Evolutionary conservation across 1,139 yeast genomes (phyloP), one percentile per base, ranked within the genome.

Genomic region (Taphrina wiesneri): DNA sequence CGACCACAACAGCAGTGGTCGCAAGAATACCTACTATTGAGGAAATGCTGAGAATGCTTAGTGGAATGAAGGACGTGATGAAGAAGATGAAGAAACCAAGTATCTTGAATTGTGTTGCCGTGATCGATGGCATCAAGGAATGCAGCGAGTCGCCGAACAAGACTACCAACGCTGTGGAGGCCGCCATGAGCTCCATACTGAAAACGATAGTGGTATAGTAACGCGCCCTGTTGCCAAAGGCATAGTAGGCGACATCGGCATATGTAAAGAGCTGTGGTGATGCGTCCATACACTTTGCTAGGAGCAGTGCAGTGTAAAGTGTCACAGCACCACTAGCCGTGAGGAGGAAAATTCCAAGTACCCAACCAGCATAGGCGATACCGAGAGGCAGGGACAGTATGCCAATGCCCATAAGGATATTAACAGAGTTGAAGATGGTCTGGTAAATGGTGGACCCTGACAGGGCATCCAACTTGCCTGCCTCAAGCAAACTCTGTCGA

Each of bases 341-440:
- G 7, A 63, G 56, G n/a, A 63, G 39, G n/a, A 56, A 43, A 6
- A 83, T 69, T 0, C 97, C 97, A 23, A 84, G 68, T 2, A 87
- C 74, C 91, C 96, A 87, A 0, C 98, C 98, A 0, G 96, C 82
- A 65, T 88, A 81, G 69, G 81, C 83, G 70, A 92, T 78, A 0
- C 93, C 98, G 71, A 87, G 81, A 0, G 97, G 96, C 59, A 92
- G 79, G 0, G 97, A 87, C 43, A 92, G 80, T 73, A 92, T 81
- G 2, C 96, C 97, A 56, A 92, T 85, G 0, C 97, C 98, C 72
- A 91, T 85, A 52, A 91, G 78, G 0, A 91, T 88, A 74, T 92
- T 92, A 66, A 91, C 86, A 2, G 96, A 85, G 74, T 92, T 92
- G 79, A 92, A 90, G 23, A 89, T 79, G 0, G 98, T 92, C 75